phyloP scores from a whole-genome alignment of 2,329 filamentous ascomycete species.

The Penicillium freii region DNA sequence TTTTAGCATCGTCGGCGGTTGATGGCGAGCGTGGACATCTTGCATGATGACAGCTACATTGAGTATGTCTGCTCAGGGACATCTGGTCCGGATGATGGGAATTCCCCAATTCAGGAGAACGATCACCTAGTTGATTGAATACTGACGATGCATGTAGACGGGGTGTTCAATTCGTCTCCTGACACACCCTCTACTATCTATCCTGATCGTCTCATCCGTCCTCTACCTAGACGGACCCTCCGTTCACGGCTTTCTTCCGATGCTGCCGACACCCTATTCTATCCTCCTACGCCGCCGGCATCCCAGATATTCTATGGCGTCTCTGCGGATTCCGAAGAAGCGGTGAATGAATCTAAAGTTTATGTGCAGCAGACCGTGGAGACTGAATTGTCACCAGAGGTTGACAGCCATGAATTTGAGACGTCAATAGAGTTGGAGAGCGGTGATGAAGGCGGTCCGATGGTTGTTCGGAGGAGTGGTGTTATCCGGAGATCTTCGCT shows the following conservation, averaged over 20 bases:
- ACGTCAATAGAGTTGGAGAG: conserved; percentile 58
- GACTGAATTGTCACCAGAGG: conserved; percentile 39
- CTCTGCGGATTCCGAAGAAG: conserved; percentile 55
- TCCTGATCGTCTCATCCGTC: conserved; percentile 87
- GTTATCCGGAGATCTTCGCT: conserved; percentile 42
- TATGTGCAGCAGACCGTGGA: conserved; percentile 48
- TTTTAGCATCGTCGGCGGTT: conserved; percentile 26
- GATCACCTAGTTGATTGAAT: conserved; percentile 33
- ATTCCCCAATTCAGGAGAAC: conserved; percentile 4
- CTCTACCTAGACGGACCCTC: conserved; percentile 82
- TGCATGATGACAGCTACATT: conserved; percentile 45
- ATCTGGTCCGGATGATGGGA: conserved; percentile 10
- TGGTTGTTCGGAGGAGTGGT: conserved; percentile 43
- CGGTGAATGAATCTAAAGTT: conserved; percentile 47
- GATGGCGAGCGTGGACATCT: conserved; percentile 30
- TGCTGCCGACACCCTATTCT: conserved; percentile 76
- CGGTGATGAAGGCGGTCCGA: conserved; percentile 58
- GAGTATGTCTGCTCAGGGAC: conserved; percentile 39
- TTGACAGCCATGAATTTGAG: conserved; percentile 48
- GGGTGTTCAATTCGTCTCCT: conserved; percentile 51
- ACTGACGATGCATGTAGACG: conserved; percentile 43
- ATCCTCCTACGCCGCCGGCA: conserved; percentile 69
- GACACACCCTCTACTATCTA: conserved; percentile 79
- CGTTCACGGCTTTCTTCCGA: conserved; percentile 85
- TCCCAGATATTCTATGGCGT: conserved; percentile 76